Evolutionary conservation across 495 filamentous ascomycete genomes (phyloP).

Genomic region (Xylaria castorea): DNA sequence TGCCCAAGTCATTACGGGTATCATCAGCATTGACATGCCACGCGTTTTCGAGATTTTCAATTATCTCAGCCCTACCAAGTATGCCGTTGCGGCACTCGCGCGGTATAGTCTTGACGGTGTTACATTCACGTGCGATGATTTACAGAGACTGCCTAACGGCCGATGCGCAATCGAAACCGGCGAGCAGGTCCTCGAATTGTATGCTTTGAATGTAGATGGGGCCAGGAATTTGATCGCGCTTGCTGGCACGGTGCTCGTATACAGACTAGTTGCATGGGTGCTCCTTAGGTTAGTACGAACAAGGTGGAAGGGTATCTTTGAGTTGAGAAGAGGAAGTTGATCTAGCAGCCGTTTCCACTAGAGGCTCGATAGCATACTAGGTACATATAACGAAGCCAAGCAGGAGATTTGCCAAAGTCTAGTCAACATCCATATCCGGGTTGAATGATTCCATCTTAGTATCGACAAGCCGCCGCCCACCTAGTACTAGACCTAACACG

Average conservation of each 20-base stretch:
- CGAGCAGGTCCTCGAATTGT: slow-evolving; percentile 67
- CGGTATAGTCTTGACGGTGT: slow-evolving; percentile 63
- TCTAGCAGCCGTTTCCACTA: neutral
- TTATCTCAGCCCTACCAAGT: slow-evolving; percentile 73
- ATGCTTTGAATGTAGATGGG: slow-evolving; percentile 64
- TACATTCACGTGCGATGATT: slow-evolving; percentile 63
- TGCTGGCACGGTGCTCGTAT: slow-evolving; percentile 64
- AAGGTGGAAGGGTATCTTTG: slow-evolving; percentile 42
- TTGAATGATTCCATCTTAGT: neutral
- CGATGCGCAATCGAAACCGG: slow-evolving; percentile 66
- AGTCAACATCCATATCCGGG: neutral
- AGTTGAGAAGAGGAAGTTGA: neutral
- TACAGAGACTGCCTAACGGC: slow-evolving; percentile 61
- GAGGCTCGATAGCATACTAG: neutral
- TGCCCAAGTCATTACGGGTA: slow-evolving; percentile 69
- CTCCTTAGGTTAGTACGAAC: slow-evolving; percentile 59
- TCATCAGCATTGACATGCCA: slow-evolving; percentile 72
- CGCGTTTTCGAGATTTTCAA: slow-evolving; percentile 70
- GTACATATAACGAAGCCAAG: neutral
- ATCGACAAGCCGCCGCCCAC: neutral
- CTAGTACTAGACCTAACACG: neutral
- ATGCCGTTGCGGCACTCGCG: slow-evolving; percentile 66
- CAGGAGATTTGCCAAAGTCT: neutral
- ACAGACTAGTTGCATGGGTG: slow-evolving; percentile 68
- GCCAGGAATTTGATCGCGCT: slow-evolving; percentile 65